Evolutionary conservation across 108 stramenopile genomes (phyloP), one percentile per base, ranked within the genome.

Genomic region (Skeletonema menzelii): DNA sequence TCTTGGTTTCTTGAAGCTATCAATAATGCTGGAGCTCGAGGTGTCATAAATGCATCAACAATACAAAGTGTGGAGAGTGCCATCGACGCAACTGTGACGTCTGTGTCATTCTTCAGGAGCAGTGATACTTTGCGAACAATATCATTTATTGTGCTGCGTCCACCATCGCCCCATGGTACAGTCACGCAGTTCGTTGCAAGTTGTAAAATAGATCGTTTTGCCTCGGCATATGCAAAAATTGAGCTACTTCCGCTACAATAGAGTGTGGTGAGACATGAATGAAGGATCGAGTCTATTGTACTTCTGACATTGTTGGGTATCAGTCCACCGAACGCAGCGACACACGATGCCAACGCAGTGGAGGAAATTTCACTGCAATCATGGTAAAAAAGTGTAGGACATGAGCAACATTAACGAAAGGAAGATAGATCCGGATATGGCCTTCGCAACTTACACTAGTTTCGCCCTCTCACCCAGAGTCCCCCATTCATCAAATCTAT

Each of bases 131-230:
- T 60, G 8, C 79, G 65, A 15, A 73, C 67, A 22, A 69, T 56
- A 24, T 56, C 60, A 27, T 32, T 27, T 11, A 69, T 42, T 12
- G 79, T 49, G 53, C 79, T 63, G 0, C 79, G 65, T 22, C 79
- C 79, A 17, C 79, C 79, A 47, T 79, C 79, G 40, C 67, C 72
- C 79, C 79, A 80, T n/a, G 79, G 72, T 11, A 80, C 67, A 35
- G 67, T 70, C 26, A 70, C 63, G 17, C 67, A 73, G 47, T 73
- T 73, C 56, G 42, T 74, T 13, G 67, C 72, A 13, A 80, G 63
- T 58, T 70, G 72, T 30, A 80, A 32, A 6, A 80, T 62, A 4
- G 79, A 67, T 65, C 53, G 61, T 42, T 80, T 80, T 0, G 62
- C 79, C 14, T 73, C 27, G 34, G 62, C 60, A 15, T 69, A 74